Evolutionary conservation across 257 asterid species (phyloP).

Genomic region (Cruciata laevipes): DNA sequence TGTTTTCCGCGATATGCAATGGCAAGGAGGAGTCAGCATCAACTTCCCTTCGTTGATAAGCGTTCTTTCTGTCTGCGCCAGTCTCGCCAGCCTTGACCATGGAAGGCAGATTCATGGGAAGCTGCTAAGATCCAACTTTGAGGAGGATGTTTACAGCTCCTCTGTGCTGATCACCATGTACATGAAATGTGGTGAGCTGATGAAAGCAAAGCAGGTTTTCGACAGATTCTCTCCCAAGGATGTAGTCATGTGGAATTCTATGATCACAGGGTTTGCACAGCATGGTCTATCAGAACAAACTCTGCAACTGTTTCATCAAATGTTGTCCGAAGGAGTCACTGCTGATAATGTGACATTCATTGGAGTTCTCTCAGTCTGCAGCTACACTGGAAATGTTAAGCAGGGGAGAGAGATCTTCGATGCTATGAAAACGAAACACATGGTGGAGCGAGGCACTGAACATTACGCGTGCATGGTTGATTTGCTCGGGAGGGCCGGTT

Average conservation of each 20-base stretch:
- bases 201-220: slow-evolving; percentile 44
- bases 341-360: slow-evolving; percentile 49
- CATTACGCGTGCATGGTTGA: slow-evolving; percentile 81
- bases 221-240: slow-evolving; percentile 44
- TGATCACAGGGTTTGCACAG: slow-evolving; percentile 69
- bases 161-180: slow-evolving; percentile 64
- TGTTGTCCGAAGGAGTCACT: slow-evolving; percentile 32
- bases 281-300: slow-evolving; percentile 62
- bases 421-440: slow-evolving; percentile 47
- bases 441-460: slow-evolving; percentile 36
- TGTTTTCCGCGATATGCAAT: slow-evolving; percentile 52
- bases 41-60: slow-evolving; percentile 57
- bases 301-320: slow-evolving; percentile 39
- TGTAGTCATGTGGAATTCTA: slow-evolving; percentile 68
- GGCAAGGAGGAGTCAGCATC: slow-evolving; percentile 33
- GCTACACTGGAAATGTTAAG: slow-evolving; percentile 61
- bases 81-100: slow-evolving; percentile 49
- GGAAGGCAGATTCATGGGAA: slow-evolving; percentile 67
- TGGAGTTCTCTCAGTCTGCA: slow-evolving; percentile 74
- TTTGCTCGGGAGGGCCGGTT: slow-evolving; percentile 72
- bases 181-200: slow-evolving; percentile 66
- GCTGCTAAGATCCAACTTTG: slow-evolving; percentile 32
- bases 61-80: slow-evolving; percentile 60
- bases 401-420: slow-evolving; percentile 60
- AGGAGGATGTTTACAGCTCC: slow-evolving; percentile 41